Evolutionary conservation across 2,329 filamentous ascomycete genomes (phyloP).

Genomic region (Calonectria pteridis): DNA sequence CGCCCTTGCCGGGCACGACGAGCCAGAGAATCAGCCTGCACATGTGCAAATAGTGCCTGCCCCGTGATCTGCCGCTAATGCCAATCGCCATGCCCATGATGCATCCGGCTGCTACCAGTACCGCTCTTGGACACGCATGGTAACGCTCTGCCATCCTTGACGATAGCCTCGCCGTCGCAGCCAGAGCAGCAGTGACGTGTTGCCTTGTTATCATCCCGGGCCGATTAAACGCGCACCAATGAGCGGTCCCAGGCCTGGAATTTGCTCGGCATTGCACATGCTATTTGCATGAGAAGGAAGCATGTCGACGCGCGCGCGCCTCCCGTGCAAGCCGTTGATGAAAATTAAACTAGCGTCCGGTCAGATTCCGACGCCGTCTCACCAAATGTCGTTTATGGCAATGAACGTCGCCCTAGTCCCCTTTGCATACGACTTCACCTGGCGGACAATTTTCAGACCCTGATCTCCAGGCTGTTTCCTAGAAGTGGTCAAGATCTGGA

Average conservation of each 20-base stretch:
- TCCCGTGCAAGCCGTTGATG: background rate
- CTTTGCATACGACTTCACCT: background rate
- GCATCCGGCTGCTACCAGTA: background rate
- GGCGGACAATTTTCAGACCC: background rate
- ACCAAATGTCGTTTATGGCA: background rate
- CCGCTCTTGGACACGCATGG: background rate
- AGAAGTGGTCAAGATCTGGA: background rate
- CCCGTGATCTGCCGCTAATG: constrained; percentile 11
- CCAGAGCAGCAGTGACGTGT: background rate
- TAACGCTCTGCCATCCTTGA: background rate
- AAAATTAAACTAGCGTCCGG: background rate
- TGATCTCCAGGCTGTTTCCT: background rate
- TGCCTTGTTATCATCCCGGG: constrained; percentile 7
- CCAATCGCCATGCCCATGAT: background rate
- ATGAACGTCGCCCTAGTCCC: background rate
- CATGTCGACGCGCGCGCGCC: background rate
- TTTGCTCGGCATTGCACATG: constrained; percentile 2
- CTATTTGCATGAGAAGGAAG: background rate
- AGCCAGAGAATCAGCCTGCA: background rate
- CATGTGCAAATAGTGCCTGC: background rate
- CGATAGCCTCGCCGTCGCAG: constrained; percentile 3
- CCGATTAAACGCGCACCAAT: constrained; percentile 7
- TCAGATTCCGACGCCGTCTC: background rate
- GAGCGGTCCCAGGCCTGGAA: background rate
- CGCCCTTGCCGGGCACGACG: background rate